Conservation (phyloP, 768 basidiomycete genomes). For the Leccinum sublutescens region DNA sequence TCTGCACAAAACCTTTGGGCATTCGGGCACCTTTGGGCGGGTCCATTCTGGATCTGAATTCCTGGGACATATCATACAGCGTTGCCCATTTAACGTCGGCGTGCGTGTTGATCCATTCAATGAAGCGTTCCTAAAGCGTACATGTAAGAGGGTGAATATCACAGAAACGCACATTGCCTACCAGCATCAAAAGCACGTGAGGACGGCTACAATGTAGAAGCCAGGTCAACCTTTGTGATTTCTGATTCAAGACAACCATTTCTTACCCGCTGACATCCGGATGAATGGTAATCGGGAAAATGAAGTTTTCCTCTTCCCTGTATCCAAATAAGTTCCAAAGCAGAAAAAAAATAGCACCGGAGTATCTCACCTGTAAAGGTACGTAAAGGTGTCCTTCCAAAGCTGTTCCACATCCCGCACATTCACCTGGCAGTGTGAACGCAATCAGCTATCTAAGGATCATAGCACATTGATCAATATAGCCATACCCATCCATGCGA, state of each 20-base stretch:
- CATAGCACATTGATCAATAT: background rate
- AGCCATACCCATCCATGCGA: conserved; percentile 65
- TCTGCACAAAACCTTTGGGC: conserved; percentile 43
- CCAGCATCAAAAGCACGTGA: conserved; percentile 74
- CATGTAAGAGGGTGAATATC: background rate
- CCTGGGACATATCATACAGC: conserved; percentile 64
- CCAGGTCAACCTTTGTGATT: background rate
- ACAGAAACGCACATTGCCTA: conserved; percentile 23
- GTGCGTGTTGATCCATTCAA: conserved; percentile 72
- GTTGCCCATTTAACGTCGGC: conserved; percentile 69
- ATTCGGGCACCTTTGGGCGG: conserved; percentile 51
- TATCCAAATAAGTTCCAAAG: conserved; percentile 3
- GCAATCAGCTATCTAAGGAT: background rate
- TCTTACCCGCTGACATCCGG: conserved; percentile 71
- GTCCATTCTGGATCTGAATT: conserved; percentile 53
- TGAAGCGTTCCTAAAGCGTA: conserved; percentile 57
- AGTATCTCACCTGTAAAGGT: conserved; percentile 52
- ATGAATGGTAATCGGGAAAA: conserved; percentile 78
- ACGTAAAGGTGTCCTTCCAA: conserved; percentile 75
- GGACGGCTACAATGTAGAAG: conserved; percentile 42
- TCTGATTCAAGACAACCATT: background rate
- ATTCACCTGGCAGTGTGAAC: conserved; percentile 48
- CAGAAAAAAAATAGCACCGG: background rate
- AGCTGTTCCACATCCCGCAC: conserved; percentile 62
- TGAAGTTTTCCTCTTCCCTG: conserved; percentile 61